Evolutionary conservation across 1,284 basidiomycete genomes (phyloP).

Genomic region (Porodaedalea pini): DNA sequence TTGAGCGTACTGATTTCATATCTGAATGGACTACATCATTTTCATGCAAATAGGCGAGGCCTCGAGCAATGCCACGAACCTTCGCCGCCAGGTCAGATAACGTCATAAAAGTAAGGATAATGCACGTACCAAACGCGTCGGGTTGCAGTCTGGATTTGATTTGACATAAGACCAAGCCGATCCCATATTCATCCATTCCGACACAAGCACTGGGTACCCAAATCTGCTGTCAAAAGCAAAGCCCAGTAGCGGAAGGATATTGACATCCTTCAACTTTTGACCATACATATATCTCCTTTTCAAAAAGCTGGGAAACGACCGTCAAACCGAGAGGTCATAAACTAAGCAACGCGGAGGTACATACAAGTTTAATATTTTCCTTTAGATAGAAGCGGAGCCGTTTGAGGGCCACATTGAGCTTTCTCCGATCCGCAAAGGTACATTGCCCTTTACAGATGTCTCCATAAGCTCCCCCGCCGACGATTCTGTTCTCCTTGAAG

Average conservation of each 20-base stretch:
- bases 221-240: neutral
- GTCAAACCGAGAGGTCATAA: neutral
- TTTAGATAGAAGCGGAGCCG: conserved; percentile 7
- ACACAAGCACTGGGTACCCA: neutral
- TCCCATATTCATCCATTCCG: conserved; percentile 12
- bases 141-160: neutral
- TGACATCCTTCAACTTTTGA: neutral
- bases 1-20: conserved; percentile 3
- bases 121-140: neutral
- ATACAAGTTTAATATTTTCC: conserved; percentile 1
- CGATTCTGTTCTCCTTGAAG: neutral
- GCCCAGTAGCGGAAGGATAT: conserved; percentile 11
- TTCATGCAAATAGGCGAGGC: conserved; percentile 5
- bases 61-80: conserved; percentile 5
- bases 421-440: neutral
- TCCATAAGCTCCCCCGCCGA: neutral
- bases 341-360: neutral
- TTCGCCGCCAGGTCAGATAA: neutral
- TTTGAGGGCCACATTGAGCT: conserved; percentile 8
- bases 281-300: conserved; percentile 7
- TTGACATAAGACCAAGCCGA: conserved; percentile 2
- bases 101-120: neutral
- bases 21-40: conserved; percentile 7
- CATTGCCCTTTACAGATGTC: neutral
- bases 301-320: neutral